Conservation (phyloP, 176 grass and related monocot species). For the Coix lacrymajobi region DNA sequence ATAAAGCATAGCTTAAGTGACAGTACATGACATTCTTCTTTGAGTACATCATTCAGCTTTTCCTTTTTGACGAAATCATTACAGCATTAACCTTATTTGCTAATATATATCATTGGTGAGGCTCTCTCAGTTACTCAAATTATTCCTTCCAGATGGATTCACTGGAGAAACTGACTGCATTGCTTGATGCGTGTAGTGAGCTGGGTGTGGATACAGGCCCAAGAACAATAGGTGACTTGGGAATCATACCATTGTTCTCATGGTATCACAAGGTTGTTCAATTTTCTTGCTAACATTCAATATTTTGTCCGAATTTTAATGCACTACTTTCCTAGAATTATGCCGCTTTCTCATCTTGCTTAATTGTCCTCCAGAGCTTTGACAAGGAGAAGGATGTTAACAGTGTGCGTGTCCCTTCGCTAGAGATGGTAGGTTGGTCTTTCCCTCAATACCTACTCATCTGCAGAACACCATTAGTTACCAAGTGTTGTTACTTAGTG, state of each 20-base stretch:
- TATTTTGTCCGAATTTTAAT: slow-evolving; percentile 3
- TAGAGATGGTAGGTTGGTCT: slow-evolving; percentile 65
- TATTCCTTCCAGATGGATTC: slow-evolving; percentile 83
- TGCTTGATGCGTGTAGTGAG: slow-evolving; percentile 93
- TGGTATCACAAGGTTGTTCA: slow-evolving; percentile 93
- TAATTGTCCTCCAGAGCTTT: slow-evolving; percentile 70
- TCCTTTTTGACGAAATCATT: not conserved
- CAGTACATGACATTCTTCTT: not conserved
- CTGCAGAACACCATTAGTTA: slow-evolving; percentile 10
- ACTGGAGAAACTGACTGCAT: slow-evolving; percentile 92
- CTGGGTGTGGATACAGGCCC: slow-evolving; percentile 87
- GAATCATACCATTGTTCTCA: slow-evolving; percentile 93
- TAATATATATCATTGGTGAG: slow-evolving; percentile 20
- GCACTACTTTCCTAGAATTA: not conserved
- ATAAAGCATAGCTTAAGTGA: not conserved
- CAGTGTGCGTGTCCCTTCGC: slow-evolving; percentile 68
- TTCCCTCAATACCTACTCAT: not conserved
- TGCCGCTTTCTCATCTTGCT: slow-evolving; percentile 22
- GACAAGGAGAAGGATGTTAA: slow-evolving; percentile 93
- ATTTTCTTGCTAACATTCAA: not conserved
- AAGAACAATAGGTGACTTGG: slow-evolving; percentile 67
- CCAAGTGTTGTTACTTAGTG: not conserved
- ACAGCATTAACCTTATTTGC: slow-evolving; percentile 17
- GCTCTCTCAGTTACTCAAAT: slow-evolving; percentile 37
- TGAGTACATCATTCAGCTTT: not conserved